Conservation (phyloP, 176 grass and related monocot genomes). For the Thalia dealbata region DNA sequence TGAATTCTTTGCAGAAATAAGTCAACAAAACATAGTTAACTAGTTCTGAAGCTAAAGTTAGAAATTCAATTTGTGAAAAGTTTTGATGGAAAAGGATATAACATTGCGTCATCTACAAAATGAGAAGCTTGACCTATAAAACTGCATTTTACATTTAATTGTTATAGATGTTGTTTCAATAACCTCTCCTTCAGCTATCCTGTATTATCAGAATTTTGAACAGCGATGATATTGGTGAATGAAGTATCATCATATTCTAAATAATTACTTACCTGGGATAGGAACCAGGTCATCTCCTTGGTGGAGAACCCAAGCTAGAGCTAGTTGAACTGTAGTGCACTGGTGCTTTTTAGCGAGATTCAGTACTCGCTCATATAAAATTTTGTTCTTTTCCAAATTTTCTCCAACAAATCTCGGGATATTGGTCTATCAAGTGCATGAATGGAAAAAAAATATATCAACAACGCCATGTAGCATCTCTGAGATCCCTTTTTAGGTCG, state of each 20-base stretch:
- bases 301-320: conserved; percentile 68
- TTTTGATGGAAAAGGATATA: too few relatives aligned
- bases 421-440: conserved; percentile 19
- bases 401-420: conserved; percentile 52
- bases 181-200: too few relatives aligned
- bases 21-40: too few relatives aligned
- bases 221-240: not conserved
- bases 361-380: conserved; percentile 36
- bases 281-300: conserved; percentile 76
- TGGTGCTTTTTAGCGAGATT: conserved; percentile 56
- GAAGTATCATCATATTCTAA: not conserved
- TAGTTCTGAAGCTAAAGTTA: too few relatives aligned
- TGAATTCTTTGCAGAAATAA: too few relatives aligned
- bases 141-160: too few relatives aligned
- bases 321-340: conserved; percentile 52
- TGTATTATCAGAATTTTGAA: too few relatives aligned
- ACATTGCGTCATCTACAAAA: too few relatives aligned
- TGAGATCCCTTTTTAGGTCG: too few relatives aligned
- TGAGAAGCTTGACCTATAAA: too few relatives aligned
- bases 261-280: conserved; percentile 54
- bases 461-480: not conserved
- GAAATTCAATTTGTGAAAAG: too few relatives aligned
- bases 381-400: conserved; percentile 74
- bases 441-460: not conserved
- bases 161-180: too few relatives aligned